phyloP scores from a whole-genome alignment of 371 early-diverging fungal species.

The Nosema granulosis region DNA sequence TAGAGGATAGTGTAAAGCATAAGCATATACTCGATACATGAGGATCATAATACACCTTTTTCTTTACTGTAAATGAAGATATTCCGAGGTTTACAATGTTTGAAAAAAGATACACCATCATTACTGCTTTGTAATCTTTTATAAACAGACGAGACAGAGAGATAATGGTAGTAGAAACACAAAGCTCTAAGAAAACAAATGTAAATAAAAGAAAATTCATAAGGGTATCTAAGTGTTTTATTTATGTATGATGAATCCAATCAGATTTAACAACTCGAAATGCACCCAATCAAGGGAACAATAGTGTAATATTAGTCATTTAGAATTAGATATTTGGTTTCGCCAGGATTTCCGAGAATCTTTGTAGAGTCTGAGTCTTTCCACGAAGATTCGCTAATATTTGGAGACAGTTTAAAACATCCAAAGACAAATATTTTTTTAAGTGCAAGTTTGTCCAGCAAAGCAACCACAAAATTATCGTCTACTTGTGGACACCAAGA shows the following conservation, averaged over 20 bases:
- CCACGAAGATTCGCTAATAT: slow-evolving; percentile 19
- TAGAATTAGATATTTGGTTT: slow-evolving; percentile 41
- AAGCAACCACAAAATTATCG: slow-evolving; percentile 24
- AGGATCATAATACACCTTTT: background rate
- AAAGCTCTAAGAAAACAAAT: background rate
- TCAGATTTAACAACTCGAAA: too few relatives aligned
- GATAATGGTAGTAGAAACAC: background rate
- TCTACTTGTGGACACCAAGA: slow-evolving; percentile 22
- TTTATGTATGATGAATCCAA: too few relatives aligned
- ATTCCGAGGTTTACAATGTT: background rate
- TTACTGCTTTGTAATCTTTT: slow-evolving; percentile 13
- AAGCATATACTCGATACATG: background rate
- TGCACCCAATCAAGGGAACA: too few relatives aligned
- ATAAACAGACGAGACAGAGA: background rate
- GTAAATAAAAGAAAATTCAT: background rate
- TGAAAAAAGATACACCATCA: slow-evolving; percentile 8
- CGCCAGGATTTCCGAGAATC: slow-evolving; percentile 47
- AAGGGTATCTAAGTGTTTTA: too few relatives aligned
- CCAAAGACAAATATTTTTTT: slow-evolving; percentile 50
- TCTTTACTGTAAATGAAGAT: background rate
- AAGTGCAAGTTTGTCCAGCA: slow-evolving; percentile 16
- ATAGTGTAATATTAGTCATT: background rate
- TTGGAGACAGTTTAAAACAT: slow-evolving; percentile 37
- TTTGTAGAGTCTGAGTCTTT: slow-evolving; percentile 15
- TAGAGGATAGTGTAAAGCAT: background rate